Evolutionary conservation across 2,329 filamentous ascomycete species (phyloP), one percentile per base, ranked within the genome.

Genomic region (Trichophyton equinum): DNA sequence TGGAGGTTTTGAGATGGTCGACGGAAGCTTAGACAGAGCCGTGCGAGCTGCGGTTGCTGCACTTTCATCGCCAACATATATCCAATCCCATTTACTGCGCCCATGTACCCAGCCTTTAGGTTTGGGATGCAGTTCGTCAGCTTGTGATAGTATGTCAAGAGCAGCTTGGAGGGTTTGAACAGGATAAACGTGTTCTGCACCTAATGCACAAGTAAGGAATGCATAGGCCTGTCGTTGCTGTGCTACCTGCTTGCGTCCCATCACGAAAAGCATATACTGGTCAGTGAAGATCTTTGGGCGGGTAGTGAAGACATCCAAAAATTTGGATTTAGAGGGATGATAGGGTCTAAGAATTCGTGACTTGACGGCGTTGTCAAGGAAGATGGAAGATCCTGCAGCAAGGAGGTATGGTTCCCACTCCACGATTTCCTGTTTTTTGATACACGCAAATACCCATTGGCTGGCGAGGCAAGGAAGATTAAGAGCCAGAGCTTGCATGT

Each of bases 401-500:
- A 99, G 82, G 0, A 96, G 81, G 68, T 96, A 97, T 0, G 85
- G 82, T 6, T 81, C 77, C 88, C 91, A 96, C 58, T 88, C 82
- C 0, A 95, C 74, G 0, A 92, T 73, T 6, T 75, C 70, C 4
- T 79, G 77, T 36, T 82, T 82, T 0, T 78, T 73, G 2, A 92
- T 72, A 64, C 89, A 96, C 57, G 87, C 82, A 27, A 82, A 79
- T 56, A 95, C 77, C 92, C 94, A 99, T 60, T 86, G 85, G 4
- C 85, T 82, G 4, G 89, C 87, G 1, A 99, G 78, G 68, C 91
- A 96, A 0, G 94, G 94, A 0, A 99, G 75, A 0, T 89, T 90
- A 0, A 99, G 81, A 0, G 94, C 91, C 1, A 99, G 81, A 0
- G 94, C 94, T 74, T 97, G 91, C 80, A 97, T 88, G 72, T 94